Percentiles rank a stretch among this genome's conserved stretches.
These are phyloP conservation scores for Raffaelea ambrosiae DNA, from an alignment of 2,329 filamentous ascomycete genomes.

Conservation along the genomic window DNA sequence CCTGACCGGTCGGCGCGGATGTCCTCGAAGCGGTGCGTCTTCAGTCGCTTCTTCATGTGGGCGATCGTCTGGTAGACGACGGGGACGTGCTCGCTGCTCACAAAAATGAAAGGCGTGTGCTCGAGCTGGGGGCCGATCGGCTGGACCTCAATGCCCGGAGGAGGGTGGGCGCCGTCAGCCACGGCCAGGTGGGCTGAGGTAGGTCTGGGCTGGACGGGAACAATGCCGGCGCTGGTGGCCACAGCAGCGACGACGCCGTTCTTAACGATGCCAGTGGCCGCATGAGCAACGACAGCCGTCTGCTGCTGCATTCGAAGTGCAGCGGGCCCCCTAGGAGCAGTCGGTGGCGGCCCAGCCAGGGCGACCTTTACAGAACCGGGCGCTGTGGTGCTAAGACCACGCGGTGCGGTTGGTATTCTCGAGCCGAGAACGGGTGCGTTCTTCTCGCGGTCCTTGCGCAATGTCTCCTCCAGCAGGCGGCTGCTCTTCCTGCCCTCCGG, in stretches of 20 bases:
- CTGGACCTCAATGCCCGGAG: constrained; percentile 50
- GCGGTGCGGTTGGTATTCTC: constrained; percentile 21
- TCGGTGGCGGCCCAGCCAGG: constrained; percentile 57
- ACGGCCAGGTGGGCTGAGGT: background rate
- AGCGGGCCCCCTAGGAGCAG: constrained; percentile 79
- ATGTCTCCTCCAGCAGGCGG: constrained; percentile 64
- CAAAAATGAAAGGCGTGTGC: constrained; percentile 81
- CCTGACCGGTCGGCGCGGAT: constrained; percentile 78
- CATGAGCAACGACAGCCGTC: background rate
- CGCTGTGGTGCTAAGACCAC: constrained; percentile 33
- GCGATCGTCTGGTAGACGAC: constrained; percentile 77
- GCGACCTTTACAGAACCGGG: constrained; percentile 20
- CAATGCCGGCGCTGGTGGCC: background rate
- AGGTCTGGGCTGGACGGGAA: background rate
- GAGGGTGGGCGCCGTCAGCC: constrained; percentile 14
- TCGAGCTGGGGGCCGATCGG: constrained; percentile 62
- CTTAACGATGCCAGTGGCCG: too few relatives aligned
- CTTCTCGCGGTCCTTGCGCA: constrained; percentile 61
- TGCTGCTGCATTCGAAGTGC: constrained; percentile 30
- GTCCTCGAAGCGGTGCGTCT: constrained; percentile 71
- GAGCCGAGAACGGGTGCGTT: constrained; percentile 12
- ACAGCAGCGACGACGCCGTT: background rate
- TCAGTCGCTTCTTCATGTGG: constrained; percentile 84
- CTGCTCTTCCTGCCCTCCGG: constrained; percentile 78
- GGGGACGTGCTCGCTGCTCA: constrained; percentile 79